Base-by-base conservation (phyloP, 768 basidiomycete genomes). In the Erythrobasidium yunnanense region DNA sequence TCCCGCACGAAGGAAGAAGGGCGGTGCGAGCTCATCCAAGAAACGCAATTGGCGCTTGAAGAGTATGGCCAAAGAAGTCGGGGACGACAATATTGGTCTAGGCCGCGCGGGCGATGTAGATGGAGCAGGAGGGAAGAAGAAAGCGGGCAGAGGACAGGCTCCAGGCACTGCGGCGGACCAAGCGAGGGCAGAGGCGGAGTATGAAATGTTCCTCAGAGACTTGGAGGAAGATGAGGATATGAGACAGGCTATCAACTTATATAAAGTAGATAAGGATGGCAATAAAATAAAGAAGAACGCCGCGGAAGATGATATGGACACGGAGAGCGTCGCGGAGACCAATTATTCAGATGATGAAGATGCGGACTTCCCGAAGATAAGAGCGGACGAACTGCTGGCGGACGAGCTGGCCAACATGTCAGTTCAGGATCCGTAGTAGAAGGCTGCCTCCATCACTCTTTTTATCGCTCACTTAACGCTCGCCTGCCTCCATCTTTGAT, bases 151-250 rank as follows among this genome's bases (percentile, higher is more conserved):
- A 4, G 66, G 55, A 1, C 57, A 51, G 4, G 66, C 56, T 1
- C 62, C 53, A 7, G 46, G 60, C 54, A 25, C 11, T 2, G 1
- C 68, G 65, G 57, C 57, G 4, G 70, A 71, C 25, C 69, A 71
- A 54, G 71, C 82, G 79, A 90, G 91, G 80, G 88, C 97, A 66
- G 91, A 96, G 71, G 85, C 89, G 75, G 93, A 99, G 74, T 99
- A 97, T 77, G 95, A 97, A 79, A 69, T 88, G 55, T 99, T 99
- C 83, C 45, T 69, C 29, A 49, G 55, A 23, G 68, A 69, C 51
- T 34, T 69, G 53, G 68, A 69, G 47, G 68, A 69, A 50, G 68
- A 69, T 33, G 67, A 54, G 18, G 68, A 69, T 8, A 23, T 69
- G 22, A 15, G 68, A 23, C 38, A 51, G 4, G 83, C 83, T 7